Evolutionary conservation across 2,329 filamentous ascomycete genomes (phyloP), one percentile per base, ranked within the genome.

Genomic region (Fusarium temperatum): DNA sequence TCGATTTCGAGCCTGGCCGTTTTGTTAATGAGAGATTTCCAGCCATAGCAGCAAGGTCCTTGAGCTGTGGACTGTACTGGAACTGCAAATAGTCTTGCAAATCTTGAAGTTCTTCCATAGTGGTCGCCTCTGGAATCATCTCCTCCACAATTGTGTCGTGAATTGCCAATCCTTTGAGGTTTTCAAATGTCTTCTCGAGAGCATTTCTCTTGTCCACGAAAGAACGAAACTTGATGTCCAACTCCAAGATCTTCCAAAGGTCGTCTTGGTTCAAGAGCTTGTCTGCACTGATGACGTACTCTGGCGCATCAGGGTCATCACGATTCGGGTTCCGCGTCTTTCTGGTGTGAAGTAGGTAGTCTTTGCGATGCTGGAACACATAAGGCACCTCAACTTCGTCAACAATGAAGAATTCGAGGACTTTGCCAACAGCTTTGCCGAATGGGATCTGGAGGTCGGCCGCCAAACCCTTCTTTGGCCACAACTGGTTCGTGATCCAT

Each of bases 81-180:
- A 99, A 99, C 79, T 98, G 95, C 60, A 98, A 86, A 78, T 98
- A 98, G 79, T 99, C 96, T 80, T 98, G 96, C 28, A 99, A 84
- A 81, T 99, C 96, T 80, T 99, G 96, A 24, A 99, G 88, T 80
- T 99, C 96, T 80, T 99, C 96, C 87, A 98, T 95, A 1, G 93
- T 96, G 9, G 90, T 90, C 7, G 95, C 95, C 66, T 91, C 87
- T 2, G 89, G 87, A n/a, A 96, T 89, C 87, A 98, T 92, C 75
- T 95, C 92, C 51, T 96, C 93, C 45, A 98, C 91, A 64, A 94
- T 91, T 3, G 86, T 80, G 79, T 98, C 96, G 30, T 90, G 84
- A 26, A 95, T 86, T 8, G 88, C 88, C 24, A 89, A 84, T 11
- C 84, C 84, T 78, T 91, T 92, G 26, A 98, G 84, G 69, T 91